Evolutionary conservation across 176 grass and related monocot genomes (phyloP).

Genomic region (Oryza meridionalis): DNA sequence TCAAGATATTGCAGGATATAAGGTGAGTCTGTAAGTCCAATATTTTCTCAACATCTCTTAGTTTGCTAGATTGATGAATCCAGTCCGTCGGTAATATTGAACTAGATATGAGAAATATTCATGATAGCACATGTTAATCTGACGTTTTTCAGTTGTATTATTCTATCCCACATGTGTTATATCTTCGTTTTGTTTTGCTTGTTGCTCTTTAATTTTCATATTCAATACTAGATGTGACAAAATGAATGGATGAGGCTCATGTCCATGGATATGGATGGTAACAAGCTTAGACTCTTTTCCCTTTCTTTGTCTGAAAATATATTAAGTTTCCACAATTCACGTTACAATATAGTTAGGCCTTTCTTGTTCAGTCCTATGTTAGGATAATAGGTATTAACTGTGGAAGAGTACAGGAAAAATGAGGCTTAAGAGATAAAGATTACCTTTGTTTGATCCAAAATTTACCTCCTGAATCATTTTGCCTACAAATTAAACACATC

Average conservation of each 20-base stretch:
- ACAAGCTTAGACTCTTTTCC: neutral
- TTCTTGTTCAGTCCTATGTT: slow-evolving; percentile 6
- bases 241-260: neutral
- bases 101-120: slow-evolving; percentile 11
- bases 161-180: neutral
- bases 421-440: neutral
- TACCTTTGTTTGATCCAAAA: slow-evolving; percentile 9
- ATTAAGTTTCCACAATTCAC: neutral
- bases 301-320: slow-evolving; percentile 11
- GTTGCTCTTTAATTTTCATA: neutral
- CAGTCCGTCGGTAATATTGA: neutral
- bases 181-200: neutral
- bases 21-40: slow-evolving; percentile 44
- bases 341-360: neutral
- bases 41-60: neutral
- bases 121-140: too few relatives aligned
- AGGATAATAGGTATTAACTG: neutral
- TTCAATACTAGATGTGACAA: neutral
- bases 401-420: neutral
- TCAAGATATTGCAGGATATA: slow-evolving; percentile 96
- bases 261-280: neutral
- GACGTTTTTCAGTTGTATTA: neutral
- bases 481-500: slow-evolving; percentile 17
- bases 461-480: neutral
- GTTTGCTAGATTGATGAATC: neutral